Base-by-base conservation (phyloP, 805 yeast genomes). In the Kockiozyma suomiensis region DNA sequence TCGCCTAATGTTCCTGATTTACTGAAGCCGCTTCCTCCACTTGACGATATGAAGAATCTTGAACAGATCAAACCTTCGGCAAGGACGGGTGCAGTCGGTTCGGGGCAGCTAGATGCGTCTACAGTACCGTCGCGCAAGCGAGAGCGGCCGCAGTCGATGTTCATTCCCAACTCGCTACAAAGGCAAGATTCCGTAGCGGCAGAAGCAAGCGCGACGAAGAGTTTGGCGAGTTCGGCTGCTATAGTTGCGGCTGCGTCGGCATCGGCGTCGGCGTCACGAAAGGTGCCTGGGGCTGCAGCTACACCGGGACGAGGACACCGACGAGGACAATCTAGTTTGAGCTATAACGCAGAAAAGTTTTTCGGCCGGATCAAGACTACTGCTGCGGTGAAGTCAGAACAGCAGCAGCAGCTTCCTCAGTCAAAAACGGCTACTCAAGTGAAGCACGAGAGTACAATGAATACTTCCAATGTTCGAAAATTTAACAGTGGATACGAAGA, bases 321-420 rank as follows among this genome's bases (percentile, higher is more conserved):
- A 15, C 63, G 66, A 4, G 61, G 58, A 10, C 53, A 42, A 3
- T 62, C 64, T 15, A 62, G 65, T 49, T 38, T 62, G n/a, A 56
- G 66, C 33, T 62, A 59, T 38, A 47, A 43, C 32, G 66, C 66
- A 3, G 66, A 62, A 56, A 60, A 51, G 50, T 54, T 62, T 8
- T 59, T 62, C 25, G 64, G 66, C 12, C 41, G 46, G 32, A 54
- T 62, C 28, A 43, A 32, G 23, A 28, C 43, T 41, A 17, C 54
- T 19, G 47, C 49, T n/a, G n/a, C 33, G 33, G 33, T 10, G 33
- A 30, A 30, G 33, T 10, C 33, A 7, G 33, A 30, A 10, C 33
- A 30, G 33, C 33, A 30, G 10, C 23, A 38, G 48, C 47, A 45
- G 17, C 13, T 53, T 10, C 26, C 26, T 28, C 17, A n/a, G 47